A percentile compares a stretch with the other conserved stretches of the same genome.
phyloP scores from a whole-genome alignment of 2,329 filamentous ascomycete genomes.

The Colletotrichum musicola region DNA sequence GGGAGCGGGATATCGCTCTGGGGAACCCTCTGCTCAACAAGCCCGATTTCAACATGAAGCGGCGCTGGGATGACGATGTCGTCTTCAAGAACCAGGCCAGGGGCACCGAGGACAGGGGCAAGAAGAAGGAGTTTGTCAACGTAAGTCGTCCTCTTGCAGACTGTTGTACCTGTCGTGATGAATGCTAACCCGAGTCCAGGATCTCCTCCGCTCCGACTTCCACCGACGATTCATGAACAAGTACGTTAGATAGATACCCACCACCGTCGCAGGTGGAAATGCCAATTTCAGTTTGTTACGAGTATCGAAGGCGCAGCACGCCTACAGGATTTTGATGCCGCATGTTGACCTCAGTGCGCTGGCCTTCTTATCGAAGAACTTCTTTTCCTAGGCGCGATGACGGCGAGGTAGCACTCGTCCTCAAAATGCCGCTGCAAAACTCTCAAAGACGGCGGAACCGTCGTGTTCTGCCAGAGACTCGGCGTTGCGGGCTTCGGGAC shows the following conservation, averaged over 20 bases:
- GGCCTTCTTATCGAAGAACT: constrained; percentile 47
- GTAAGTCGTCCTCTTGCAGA: constrained; percentile 61
- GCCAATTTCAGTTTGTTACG: not conserved
- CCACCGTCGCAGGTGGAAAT: constrained; percentile 13
- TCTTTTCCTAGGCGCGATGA: constrained; percentile 47
- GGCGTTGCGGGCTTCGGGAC: constrained; percentile 35
- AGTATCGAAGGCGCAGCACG: not conserved
- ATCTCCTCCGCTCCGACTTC: constrained; percentile 93
- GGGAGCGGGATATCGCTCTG: constrained; percentile 88
- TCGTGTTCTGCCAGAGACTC: constrained; percentile 44
- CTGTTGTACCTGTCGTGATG: not conserved
- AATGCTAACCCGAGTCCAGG: constrained; percentile 60
- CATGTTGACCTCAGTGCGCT: constrained; percentile 42
- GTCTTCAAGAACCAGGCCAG: constrained; percentile 99
- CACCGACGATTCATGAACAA: constrained; percentile 96
- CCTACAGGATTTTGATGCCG: constrained; percentile 40
- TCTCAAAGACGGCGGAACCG: constrained; percentile 47
- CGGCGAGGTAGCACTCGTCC: constrained; percentile 47
- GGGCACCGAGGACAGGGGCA: constrained; percentile 90
- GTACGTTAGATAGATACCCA: constrained; percentile 65
- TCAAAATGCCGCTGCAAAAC: constrained; percentile 45
- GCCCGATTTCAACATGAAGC: constrained; percentile 89
- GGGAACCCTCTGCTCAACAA: constrained; percentile 95
- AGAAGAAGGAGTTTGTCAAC: constrained; percentile 96
- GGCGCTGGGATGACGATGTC: constrained; percentile 97